These are phyloP conservation scores for Apophysomyces elegans DNA, from an alignment of 371 early-diverging fungal genomes.

Conservation along the genomic window DNA sequence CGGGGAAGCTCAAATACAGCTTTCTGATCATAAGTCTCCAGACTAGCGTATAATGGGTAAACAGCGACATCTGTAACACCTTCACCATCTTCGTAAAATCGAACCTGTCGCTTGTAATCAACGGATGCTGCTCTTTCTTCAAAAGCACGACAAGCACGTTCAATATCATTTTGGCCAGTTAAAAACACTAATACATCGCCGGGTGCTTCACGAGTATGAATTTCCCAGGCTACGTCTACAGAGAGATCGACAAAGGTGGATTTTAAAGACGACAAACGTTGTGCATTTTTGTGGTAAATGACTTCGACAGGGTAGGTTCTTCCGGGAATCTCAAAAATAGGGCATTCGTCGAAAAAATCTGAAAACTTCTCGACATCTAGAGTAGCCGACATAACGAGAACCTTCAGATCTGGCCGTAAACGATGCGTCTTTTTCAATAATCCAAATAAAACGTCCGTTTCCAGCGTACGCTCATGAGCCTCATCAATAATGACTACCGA, in stretches of 20 bases:
- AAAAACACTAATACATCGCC: constrained; percentile 90
- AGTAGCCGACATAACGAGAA: constrained; percentile 87
- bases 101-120: constrained; percentile 43
- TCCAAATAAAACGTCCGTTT: constrained; percentile 94
- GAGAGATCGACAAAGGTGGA: constrained; percentile 69
- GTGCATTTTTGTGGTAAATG: constrained; percentile 56
- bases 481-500: constrained; percentile 89
- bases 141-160: constrained; percentile 66
- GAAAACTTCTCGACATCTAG: constrained; percentile 76
- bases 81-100: constrained; percentile 55
- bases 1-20: constrained; percentile 93
- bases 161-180: constrained; percentile 93
- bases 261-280: constrained; percentile 63
- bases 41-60: constrained; percentile 90
- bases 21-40: constrained; percentile 88
- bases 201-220: constrained; percentile 71
- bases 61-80: constrained; percentile 59
- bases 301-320: constrained; percentile 81
- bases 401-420: constrained; percentile 61
- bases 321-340: constrained; percentile 86
- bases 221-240: constrained; percentile 79
- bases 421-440: constrained; percentile 69
- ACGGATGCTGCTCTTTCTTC: constrained; percentile 26
- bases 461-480: constrained; percentile 94
- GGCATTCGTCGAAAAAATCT: constrained; percentile 75